A percentile compares a stretch with the other conserved stretches of the same genome.
Evolutionary conservation across 129 eudicot species (phyloP).

Genomic region (Oenanthe sinensis): DNA sequence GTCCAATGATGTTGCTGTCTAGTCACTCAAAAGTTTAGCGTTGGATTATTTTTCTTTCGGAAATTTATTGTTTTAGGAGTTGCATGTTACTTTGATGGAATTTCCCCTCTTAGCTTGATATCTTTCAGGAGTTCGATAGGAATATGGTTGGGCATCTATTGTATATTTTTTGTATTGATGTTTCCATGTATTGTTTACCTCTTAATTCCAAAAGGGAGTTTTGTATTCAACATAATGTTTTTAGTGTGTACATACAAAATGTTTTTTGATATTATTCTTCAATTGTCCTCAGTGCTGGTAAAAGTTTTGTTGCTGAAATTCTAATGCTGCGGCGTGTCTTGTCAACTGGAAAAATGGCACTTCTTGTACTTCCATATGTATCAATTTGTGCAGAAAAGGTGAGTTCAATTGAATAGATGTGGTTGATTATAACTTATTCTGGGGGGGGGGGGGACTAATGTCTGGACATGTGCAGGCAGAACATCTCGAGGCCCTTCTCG

Average conservation of each 20-base stretch:
- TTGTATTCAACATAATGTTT: background rate
- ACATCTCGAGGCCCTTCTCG: slow-evolving; percentile 80
- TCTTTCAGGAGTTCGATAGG: background rate
- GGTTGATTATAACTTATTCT: background rate
- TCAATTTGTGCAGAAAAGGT: slow-evolving; percentile 98
- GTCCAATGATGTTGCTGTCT: background rate
- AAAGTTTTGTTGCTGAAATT: slow-evolving; percentile 98
- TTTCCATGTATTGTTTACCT: background rate
- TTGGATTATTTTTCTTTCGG: background rate
- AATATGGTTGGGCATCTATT: background rate
- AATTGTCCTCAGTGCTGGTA: slow-evolving; percentile 70
- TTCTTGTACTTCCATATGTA: slow-evolving; percentile 94
- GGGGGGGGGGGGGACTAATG: background rate
- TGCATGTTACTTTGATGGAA: background rate
- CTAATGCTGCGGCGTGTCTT: slow-evolving; percentile 77
- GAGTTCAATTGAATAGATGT: background rate
- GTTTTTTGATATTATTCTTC: slow-evolving; percentile 13
- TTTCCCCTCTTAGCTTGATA: background rate
- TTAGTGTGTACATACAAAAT: background rate
- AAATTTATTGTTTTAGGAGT: background rate
- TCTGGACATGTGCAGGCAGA: slow-evolving; percentile 57
- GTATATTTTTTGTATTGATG: background rate
- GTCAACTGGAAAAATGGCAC: slow-evolving; percentile 78
- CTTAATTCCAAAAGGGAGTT: background rate
- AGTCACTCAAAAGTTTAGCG: background rate